Base-by-base conservation (phyloP, 768 basidiomycete species). In the Favolaschia claudopus region DNA sequence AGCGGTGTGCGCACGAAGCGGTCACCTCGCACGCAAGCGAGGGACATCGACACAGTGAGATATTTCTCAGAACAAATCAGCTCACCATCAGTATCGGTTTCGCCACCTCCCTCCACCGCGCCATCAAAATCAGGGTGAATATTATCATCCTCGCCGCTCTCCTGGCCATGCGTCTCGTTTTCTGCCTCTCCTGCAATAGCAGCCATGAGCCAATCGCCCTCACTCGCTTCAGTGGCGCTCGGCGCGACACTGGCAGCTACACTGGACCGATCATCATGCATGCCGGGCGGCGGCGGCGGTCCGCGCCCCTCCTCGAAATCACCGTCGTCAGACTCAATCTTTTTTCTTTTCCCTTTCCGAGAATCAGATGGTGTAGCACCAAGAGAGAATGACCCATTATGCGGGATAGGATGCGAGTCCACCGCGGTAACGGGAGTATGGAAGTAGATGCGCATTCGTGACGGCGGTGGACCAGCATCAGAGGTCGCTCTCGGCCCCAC, bases 391-490 rank as follows among this genome's bases (percentile, higher is more conserved):
- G 85, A 79, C 58, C 81, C 75, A 67, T 74, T 76, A 79, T 87
- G 84, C 58, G 88, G 86, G 71, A 91, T 87, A 22, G 88, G 88
- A 70, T 85, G 87, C 55, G 88, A 82, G 75, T 93, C 92, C 78
- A 92, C 91, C 69, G 88, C 83, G 63, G 89, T 86, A 62, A 90
- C 90, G 60, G 92, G 93, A 24, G 92, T 93, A 77, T 94, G 92
- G 80, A 95, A 95, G 79, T 95, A 95, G 55, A 95, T 92, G 68
- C 92, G 90, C 67, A 95, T 88, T 62, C 93, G 89, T 39, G 92
- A 92, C 32, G 91, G 89, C 39, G 82, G 76, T 74, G 88, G 73
- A 55, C 64, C 69, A 56, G 70, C 51, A 24, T 65, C 66, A 22
- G 69, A 58, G 10, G 66, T 63, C 20, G 68, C 58, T 64, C 73